Conservation (phyloP, 306 rosid genomes). For the Chamaecrista fasciculata region DNA sequence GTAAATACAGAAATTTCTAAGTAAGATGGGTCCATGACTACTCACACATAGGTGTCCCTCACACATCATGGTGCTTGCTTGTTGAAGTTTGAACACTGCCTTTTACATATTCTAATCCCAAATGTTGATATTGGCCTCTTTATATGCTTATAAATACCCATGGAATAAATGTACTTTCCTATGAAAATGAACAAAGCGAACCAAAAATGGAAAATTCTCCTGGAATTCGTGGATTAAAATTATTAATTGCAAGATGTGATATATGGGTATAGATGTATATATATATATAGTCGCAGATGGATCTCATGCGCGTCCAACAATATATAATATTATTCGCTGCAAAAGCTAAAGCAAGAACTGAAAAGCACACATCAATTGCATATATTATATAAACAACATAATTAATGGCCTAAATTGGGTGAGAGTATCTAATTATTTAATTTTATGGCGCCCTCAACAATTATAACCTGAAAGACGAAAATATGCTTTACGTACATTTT, state of each 20-base stretch:
- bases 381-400: not conserved
- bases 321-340: conserved; percentile 3
- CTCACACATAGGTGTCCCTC: conserved; percentile 21
- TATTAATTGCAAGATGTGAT: not conserved
- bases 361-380: not conserved
- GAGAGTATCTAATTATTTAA: no score
- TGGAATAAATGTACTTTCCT: conserved; percentile 25
- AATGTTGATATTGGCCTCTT: not conserved
- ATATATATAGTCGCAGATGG: not conserved
- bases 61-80: conserved; percentile 36
- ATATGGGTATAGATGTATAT: not conserved
- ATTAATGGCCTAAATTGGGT: no score
- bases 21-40: conserved; percentile 40
- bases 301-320: not conserved
- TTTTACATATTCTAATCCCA: conserved; percentile 15
- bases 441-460: not conserved
- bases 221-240: not conserved
- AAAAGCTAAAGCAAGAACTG: not conserved
- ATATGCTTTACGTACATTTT: not conserved
- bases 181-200: conserved; percentile 10
- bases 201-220: not conserved
- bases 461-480: no score
- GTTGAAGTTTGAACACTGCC: conserved; percentile 20
- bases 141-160: not conserved
- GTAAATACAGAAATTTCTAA: conserved; percentile 29